Evolutionary conservation across 192 early-diverging fungal genomes (phyloP).

Genomic region (Haplosporangium gracile): DNA sequence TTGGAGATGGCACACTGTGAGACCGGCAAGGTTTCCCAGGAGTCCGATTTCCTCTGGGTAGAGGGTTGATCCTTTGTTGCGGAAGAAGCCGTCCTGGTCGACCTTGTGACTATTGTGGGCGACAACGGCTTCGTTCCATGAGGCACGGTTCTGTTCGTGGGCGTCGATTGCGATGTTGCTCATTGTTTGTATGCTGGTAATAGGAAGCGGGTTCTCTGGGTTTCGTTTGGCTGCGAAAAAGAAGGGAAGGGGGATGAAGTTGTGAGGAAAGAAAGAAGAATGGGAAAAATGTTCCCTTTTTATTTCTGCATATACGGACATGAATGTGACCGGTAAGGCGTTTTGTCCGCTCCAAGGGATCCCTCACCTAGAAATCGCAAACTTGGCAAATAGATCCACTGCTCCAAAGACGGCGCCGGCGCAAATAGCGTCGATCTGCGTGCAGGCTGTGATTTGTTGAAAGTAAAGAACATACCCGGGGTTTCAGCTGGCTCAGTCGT

Average conservation of each 20-base stretch:
- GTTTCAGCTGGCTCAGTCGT: no score
- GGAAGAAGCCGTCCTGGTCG: constrained; percentile 48
- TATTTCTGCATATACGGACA: background rate
- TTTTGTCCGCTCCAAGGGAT: background rate
- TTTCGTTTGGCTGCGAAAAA: background rate
- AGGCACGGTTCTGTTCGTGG: constrained; percentile 42
- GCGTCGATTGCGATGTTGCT: background rate
- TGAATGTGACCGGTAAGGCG: background rate
- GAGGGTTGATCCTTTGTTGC: constrained; percentile 39
- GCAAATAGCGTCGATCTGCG: background rate
- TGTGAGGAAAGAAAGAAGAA: background rate
- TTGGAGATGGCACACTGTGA: constrained; percentile 48
- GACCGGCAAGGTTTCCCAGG: constrained; percentile 36
- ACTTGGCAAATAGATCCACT: background rate
- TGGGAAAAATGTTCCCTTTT: background rate
- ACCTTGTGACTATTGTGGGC: constrained; percentile 54
- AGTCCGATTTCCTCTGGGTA: constrained; percentile 44
- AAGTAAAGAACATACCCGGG: background rate
- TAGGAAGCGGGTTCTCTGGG: no score
- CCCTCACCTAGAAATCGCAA: background rate
- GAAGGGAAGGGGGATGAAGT: background rate
- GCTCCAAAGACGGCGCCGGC: background rate
- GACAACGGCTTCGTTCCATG: constrained; percentile 43
- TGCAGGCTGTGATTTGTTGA: background rate
- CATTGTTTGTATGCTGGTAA: background rate